Evolutionary conservation across 108 stramenopile species (phyloP).

Genomic region (Nitzschia putrida): DNA sequence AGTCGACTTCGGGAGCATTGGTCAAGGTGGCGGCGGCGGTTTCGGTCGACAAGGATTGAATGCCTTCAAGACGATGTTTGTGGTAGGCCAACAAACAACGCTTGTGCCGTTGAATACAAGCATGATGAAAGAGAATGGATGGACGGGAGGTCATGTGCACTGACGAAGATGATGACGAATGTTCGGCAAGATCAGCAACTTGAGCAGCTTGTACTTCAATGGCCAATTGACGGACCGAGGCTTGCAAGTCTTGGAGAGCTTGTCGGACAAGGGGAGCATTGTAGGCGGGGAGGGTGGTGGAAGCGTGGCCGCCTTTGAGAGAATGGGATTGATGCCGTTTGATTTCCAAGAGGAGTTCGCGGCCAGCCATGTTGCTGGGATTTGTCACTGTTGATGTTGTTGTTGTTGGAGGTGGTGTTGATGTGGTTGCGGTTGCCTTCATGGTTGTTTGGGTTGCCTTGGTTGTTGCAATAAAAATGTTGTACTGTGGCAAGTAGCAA

Average conservation of each 20-base stretch:
- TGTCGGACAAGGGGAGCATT: conserved; percentile 77
- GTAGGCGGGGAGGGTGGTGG: conserved; percentile 88
- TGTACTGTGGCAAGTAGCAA: too few relatives aligned
- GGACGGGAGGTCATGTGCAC: conserved; percentile 57
- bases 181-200: conserved; percentile 1
- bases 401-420: not conserved
- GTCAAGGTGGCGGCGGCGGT: not conserved
- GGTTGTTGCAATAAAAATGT: too few relatives aligned
- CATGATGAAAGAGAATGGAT: conserved; percentile 83
- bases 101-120: conserved; percentile 86
- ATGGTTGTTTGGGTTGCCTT: too few relatives aligned
- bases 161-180: not conserved
- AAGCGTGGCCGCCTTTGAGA: not conserved
- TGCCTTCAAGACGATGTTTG: conserved; percentile 66
- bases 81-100: conserved; percentile 93
- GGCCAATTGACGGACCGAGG: conserved; percentile 58
- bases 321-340: conserved; percentile 49
- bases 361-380: conserved; percentile 39
- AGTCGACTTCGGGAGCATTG: conserved; percentile 35
- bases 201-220: conserved; percentile 55
- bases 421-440: too few relatives aligned
- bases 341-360: conserved; percentile 87
- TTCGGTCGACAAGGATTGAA: conserved; percentile 13
- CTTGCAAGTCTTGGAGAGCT: conserved; percentile 58
- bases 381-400: not conserved